phyloP scores from a whole-genome alignment of 2,329 filamentous ascomycete species.

The Colletotrichum sp. region DNA sequence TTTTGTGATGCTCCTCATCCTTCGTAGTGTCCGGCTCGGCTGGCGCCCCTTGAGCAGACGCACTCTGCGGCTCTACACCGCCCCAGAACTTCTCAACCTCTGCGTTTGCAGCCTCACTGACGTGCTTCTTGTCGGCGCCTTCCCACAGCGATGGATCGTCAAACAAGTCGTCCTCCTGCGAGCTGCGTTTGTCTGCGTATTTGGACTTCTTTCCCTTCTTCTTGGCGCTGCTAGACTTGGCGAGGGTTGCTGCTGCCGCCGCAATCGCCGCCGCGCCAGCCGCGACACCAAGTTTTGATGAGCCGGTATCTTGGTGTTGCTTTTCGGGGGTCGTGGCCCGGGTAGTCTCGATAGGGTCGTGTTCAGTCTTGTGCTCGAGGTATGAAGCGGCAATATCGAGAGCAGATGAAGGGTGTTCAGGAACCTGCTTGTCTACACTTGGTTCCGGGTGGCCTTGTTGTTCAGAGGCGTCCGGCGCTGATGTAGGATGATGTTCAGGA shows the following conservation, averaged over 20 bases:
- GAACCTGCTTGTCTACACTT: neutral
- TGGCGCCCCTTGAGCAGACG: neutral
- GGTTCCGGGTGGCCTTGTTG: neutral
- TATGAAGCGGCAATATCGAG: conserved; percentile 27
- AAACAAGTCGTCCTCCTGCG: conserved; percentile 47
- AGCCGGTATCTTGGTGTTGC: neutral
- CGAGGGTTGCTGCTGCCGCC: conserved; percentile 34
- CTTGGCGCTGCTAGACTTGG: conserved; percentile 32
- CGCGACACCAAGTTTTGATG: conserved; percentile 4
- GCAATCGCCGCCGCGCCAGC: conserved; percentile 30
- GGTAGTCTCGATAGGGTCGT: neutral
- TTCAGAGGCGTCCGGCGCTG: neutral
- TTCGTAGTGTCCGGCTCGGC: neutral
- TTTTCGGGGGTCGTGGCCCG: neutral
- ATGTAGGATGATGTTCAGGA: neutral
- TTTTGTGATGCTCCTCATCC: neutral
- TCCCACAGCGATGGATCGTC: conserved; percentile 51
- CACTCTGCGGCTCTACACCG: neutral
- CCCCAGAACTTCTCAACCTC: conserved; percentile 39
- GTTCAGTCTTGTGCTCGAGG: conserved; percentile 19
- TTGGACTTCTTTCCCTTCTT: conserved; percentile 42
- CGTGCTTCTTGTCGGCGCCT: conserved; percentile 41
- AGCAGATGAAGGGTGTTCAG: conserved; percentile 5
- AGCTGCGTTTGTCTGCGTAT: conserved; percentile 40
- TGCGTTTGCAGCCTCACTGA: conserved; percentile 24